phyloP scores from a whole-genome alignment of 75 land plant species.

The Sequoia sempervirens region DNA sequence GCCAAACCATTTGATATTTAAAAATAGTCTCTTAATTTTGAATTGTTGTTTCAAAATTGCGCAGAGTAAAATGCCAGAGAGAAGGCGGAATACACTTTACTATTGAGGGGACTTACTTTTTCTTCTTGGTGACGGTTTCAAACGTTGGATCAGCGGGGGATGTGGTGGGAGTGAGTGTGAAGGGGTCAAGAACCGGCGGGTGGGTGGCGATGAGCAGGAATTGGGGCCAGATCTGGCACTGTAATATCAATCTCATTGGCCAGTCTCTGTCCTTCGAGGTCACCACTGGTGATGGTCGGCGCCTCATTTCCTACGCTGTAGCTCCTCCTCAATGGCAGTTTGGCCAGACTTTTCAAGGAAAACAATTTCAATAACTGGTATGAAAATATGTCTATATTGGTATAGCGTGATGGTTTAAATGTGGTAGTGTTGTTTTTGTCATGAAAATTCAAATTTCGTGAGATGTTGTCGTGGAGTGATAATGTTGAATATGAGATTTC shows the following conservation, averaged over 20 bases:
- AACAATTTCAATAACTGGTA: not conserved
- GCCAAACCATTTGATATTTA: too few species aligned
- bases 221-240: slow-evolving; percentile 28
- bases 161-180: slow-evolving; percentile 11
- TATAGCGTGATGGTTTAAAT: too few species aligned
- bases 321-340: slow-evolving; percentile 21
- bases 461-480: too few species aligned
- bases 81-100: slow-evolving; percentile 16
- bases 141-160: slow-evolving; percentile 16
- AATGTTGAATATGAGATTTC: too few species aligned
- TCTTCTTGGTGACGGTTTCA: slow-evolving; percentile 8
- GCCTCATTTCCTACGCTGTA: not conserved
- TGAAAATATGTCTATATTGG: too few species aligned
- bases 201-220: slow-evolving; percentile 20
- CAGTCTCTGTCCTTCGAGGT: slow-evolving; percentile 19
- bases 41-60: not conserved
- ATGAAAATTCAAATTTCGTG: too few species aligned
- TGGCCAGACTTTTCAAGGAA: slow-evolving; percentile 25
- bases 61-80: slow-evolving; percentile 21
- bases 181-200: slow-evolving; percentile 9
- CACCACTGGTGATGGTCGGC: slow-evolving; percentile 2
- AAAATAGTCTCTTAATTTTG: too few species aligned
- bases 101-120: slow-evolving; percentile 8
- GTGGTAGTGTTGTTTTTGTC: too few species aligned
- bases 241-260: not conserved